phyloP scores from a whole-genome alignment of 2,329 filamentous ascomycete genomes.

The Cladorrhinum sp. region DNA sequence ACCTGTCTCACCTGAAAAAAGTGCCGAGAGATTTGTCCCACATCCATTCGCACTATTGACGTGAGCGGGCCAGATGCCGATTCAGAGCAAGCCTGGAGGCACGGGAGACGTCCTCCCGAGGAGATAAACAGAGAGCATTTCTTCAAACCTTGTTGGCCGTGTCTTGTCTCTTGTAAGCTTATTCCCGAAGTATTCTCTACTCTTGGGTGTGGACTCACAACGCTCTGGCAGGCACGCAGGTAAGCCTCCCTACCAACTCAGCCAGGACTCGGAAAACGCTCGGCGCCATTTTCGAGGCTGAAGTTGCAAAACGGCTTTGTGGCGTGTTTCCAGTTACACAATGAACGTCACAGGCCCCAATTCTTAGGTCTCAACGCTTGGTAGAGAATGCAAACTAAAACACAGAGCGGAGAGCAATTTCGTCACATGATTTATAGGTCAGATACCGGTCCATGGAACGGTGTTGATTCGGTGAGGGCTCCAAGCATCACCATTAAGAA shows the following conservation, averaged over 20 bases:
- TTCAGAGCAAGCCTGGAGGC: not conserved
- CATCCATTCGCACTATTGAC: not conserved
- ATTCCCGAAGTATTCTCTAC: not conserved
- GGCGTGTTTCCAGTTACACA: not conserved
- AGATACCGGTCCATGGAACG: not conserved
- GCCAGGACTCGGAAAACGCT: constrained; percentile 12
- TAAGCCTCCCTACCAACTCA: not conserved
- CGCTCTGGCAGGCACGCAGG: no score
- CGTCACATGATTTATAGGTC: not conserved
- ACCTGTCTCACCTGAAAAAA: not conserved
- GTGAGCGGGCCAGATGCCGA: not conserved
- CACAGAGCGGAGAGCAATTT: not conserved
- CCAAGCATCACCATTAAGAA: not conserved
- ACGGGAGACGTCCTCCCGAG: not conserved
- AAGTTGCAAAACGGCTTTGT: not conserved
- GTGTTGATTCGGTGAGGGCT: not conserved
- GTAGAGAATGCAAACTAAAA: not conserved
- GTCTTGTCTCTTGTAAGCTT: not conserved
- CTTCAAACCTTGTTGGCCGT: not conserved
- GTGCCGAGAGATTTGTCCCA: not conserved
- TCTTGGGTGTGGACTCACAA: not conserved
- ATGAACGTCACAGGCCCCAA: not conserved
- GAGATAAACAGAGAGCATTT: not conserved
- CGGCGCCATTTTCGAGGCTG: constrained; percentile 16
- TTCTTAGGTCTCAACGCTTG: not conserved